phyloP scores from a whole-genome alignment of 257 asterid species.

The Eustoma russellianum region DNA sequence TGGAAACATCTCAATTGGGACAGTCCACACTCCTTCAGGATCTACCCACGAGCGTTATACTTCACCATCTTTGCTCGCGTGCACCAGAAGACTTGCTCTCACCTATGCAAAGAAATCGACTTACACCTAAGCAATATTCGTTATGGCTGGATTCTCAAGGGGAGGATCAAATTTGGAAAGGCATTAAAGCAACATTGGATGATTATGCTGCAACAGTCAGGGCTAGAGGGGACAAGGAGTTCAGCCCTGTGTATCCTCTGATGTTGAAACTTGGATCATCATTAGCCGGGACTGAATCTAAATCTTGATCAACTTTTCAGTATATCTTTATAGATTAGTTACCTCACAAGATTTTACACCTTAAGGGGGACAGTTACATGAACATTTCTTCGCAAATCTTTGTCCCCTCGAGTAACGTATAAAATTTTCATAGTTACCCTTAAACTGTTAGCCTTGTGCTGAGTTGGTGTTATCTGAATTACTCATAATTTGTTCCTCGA shows the following conservation, averaged over 20 bases:
- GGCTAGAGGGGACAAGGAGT: slow-evolving; percentile 87
- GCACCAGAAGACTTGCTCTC: slow-evolving; percentile 89
- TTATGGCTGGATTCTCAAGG: slow-evolving; percentile 96
- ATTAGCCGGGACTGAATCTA: slow-evolving; percentile 29
- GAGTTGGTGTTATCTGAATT: too few relatives aligned
- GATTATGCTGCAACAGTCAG: slow-evolving; percentile 77
- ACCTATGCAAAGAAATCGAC: slow-evolving; percentile 82
- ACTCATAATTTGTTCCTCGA: too few relatives aligned
- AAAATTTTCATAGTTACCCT: too few relatives aligned
- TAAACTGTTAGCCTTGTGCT: too few relatives aligned
- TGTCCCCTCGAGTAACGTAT: too few relatives aligned
- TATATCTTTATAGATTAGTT: too few relatives aligned
- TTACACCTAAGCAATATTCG: slow-evolving; percentile 77
- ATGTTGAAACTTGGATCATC: slow-evolving; percentile 70
- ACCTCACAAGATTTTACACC: too few relatives aligned
- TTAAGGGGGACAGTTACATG: too few relatives aligned
- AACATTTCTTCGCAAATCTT: too few relatives aligned
- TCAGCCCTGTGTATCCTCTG: slow-evolving; percentile 74
- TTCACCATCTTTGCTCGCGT: slow-evolving; percentile 86
- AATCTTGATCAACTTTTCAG: slow-evolving; percentile 6
- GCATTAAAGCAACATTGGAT: slow-evolving; percentile 74
- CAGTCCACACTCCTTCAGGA: slow-evolving; percentile 85
- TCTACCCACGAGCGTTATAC: slow-evolving; percentile 72
- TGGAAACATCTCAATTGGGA: slow-evolving; percentile 80
- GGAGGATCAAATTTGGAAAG: slow-evolving; percentile 97